Percentiles rank a stretch among this genome's conserved stretches.
These are phyloP conservation scores for Fraxinus dipetala DNA, from an alignment of 305 asterid species.

Conservation along the genomic window DNA sequence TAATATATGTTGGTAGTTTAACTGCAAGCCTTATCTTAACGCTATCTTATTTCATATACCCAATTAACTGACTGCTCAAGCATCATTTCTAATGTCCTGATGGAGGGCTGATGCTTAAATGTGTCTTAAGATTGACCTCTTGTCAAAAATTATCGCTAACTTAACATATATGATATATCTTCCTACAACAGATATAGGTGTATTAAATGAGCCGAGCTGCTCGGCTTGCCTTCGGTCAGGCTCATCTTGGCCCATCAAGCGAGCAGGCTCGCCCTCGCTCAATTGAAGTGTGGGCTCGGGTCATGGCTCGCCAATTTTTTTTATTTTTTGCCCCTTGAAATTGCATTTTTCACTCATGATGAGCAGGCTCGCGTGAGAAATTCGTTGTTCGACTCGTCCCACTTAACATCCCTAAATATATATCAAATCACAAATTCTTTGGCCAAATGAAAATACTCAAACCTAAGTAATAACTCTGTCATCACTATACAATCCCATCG, in stretches of 20 bases:
- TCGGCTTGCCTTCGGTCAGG: background rate
- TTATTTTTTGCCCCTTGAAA: background rate
- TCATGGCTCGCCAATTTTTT: background rate
- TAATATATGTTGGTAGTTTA: background rate
- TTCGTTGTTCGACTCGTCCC: background rate
- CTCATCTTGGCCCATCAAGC: background rate
- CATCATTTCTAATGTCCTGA: background rate
- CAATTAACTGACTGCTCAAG: background rate
- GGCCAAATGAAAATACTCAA: background rate
- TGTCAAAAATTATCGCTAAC: background rate
- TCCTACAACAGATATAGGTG: background rate
- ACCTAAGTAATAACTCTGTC: background rate
- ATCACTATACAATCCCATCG: background rate
- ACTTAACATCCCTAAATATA: background rate
- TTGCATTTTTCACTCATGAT: background rate
- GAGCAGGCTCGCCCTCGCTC: background rate
- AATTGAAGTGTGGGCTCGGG: background rate
- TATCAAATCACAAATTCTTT: background rate
- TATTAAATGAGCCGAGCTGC: background rate
- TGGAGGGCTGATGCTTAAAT: constrained; percentile 2
- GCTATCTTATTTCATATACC: background rate
- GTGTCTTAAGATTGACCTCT: background rate
- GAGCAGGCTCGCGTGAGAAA: background rate
- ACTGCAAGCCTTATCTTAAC: background rate
- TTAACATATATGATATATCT: background rate